Conservation (phyloP, 805 yeast species). For the Candida suzukii region DNA sequence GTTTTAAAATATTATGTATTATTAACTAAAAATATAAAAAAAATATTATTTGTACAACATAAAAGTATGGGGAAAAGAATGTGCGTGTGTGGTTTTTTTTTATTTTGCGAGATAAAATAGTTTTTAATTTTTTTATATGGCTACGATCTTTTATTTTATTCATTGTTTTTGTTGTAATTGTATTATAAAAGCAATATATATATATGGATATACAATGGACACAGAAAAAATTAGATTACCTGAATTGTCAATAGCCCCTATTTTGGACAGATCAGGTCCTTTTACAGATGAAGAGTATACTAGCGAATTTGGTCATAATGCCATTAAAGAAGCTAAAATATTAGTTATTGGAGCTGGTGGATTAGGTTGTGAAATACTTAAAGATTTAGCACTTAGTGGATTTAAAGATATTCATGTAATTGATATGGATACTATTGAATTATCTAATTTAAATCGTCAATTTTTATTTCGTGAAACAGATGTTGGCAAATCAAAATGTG, state of each 20-base stretch:
- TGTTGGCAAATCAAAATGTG: slow-evolving; percentile 61
- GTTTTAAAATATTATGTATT: slow-evolving; percentile 21
- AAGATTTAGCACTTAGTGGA: slow-evolving; percentile 65
- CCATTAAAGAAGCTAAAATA: slow-evolving; percentile 19
- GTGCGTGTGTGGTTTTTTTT: no score
- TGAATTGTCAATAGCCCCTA: neutral
- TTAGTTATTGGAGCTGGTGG: slow-evolving; percentile 76
- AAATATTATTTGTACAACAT: neutral
- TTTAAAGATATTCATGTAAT: slow-evolving; percentile 58
- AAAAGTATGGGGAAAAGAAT: no score
- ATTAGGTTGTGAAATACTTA: slow-evolving; percentile 73
- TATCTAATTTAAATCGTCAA: slow-evolving; percentile 72
- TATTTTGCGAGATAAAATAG: no score
- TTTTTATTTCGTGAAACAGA: slow-evolving; percentile 57
- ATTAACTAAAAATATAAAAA: neutral
- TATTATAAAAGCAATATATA: no score
- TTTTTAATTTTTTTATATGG: no score
- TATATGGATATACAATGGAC: neutral
- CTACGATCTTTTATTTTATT: no score
- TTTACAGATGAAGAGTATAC: slow-evolving; percentile 25
- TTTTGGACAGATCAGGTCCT: slow-evolving; percentile 18
- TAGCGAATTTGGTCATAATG: slow-evolving; percentile 10
- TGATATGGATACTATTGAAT: slow-evolving; percentile 79
- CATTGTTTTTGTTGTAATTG: no score
- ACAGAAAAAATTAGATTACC: neutral